Percentiles rank a stretch among this genome's conserved stretches.
phyloP scores from a whole-genome alignment of 2,329 filamentous ascomycete species.

The Cladosporium sp. region DNA sequence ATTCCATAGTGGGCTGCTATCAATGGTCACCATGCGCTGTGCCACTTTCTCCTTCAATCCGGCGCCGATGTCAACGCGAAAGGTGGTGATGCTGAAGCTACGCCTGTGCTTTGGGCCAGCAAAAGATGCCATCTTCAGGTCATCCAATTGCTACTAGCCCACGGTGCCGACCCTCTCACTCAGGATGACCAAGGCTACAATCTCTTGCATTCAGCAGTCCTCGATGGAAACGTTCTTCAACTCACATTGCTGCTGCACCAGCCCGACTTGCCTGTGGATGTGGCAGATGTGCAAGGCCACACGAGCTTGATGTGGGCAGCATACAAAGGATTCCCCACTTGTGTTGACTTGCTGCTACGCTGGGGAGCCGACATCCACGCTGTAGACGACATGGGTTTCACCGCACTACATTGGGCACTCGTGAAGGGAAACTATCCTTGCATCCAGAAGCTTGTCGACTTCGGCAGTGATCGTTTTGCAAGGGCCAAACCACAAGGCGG shows the following conservation, averaged over 20 bases:
- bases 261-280: conserved; percentile 83
- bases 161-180: conserved; percentile 88
- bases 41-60: conserved; percentile 84
- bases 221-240: conserved; percentile 92
- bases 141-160: conserved; percentile 85
- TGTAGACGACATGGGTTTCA: conserved; percentile 88
- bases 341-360: conserved; percentile 85
- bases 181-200: conserved; percentile 97
- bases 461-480: conserved; percentile 89
- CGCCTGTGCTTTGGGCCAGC: conserved; percentile 93
- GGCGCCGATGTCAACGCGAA: conserved; percentile 93
- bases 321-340: conserved; percentile 92
- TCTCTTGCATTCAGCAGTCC: conserved; percentile 92
- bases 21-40: conserved; percentile 97
- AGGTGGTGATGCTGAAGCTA: conserved; percentile 92
- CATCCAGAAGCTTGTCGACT: conserved; percentile 92
- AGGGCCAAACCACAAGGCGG: conserved; percentile 61
- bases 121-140: conserved; percentile 97
- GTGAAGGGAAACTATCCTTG: conserved; percentile 89
- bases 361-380: conserved; percentile 96
- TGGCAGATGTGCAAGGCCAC: conserved; percentile 84
- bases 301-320: conserved; percentile 98
- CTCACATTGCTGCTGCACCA: conserved; percentile 89
- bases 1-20: conserved; percentile 86
- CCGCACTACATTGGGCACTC: conserved; percentile 91